These are phyloP conservation scores for Hypoxylon sp. DNA, from an alignment of 2,329 filamentous ascomycete genomes.

Conservation along the genomic window DNA sequence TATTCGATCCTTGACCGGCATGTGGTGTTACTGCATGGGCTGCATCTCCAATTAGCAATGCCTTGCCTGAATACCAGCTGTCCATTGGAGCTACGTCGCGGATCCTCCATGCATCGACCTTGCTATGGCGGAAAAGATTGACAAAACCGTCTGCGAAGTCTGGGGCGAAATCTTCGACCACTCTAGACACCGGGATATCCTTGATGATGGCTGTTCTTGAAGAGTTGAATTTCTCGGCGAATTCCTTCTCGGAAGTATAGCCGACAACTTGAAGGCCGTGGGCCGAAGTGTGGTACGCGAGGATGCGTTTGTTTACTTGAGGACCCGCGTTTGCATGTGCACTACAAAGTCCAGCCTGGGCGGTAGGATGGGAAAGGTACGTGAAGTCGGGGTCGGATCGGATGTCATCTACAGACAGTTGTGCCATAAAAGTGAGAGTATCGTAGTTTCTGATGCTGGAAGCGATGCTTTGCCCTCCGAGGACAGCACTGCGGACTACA, in stretches of 20 bases:
- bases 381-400: conserved; percentile 32
- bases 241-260: conserved; percentile 42
- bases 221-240: conserved; percentile 36
- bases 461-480: conserved; percentile 21
- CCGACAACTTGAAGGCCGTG: conserved; percentile 38
- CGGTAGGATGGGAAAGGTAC: conserved; percentile 35
- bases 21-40: conserved; percentile 44
- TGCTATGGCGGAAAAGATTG: conserved; percentile 33
- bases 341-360: conserved; percentile 36
- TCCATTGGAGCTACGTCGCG: conserved; percentile 40
- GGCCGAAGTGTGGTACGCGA: conserved; percentile 39
- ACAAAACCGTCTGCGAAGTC: conserved; percentile 35
- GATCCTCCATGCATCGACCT: conserved; percentile 42
- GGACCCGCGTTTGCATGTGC: conserved; percentile 26
- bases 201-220: conserved; percentile 40
- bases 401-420: conserved; percentile 35
- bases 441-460: conserved; percentile 25
- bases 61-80: conserved; percentile 41
- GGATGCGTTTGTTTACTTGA: conserved; percentile 35
- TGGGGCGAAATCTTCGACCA: conserved; percentile 35
- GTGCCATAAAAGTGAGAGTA: conserved; percentile 38
- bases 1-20: conserved; percentile 42
- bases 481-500: conserved; percentile 31
- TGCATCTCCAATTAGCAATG: conserved; percentile 44
- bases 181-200: conserved; percentile 32